phyloP scores from a whole-genome alignment of 768 basidiomycete genomes.

The Podaxis carcinomalis region DNA sequence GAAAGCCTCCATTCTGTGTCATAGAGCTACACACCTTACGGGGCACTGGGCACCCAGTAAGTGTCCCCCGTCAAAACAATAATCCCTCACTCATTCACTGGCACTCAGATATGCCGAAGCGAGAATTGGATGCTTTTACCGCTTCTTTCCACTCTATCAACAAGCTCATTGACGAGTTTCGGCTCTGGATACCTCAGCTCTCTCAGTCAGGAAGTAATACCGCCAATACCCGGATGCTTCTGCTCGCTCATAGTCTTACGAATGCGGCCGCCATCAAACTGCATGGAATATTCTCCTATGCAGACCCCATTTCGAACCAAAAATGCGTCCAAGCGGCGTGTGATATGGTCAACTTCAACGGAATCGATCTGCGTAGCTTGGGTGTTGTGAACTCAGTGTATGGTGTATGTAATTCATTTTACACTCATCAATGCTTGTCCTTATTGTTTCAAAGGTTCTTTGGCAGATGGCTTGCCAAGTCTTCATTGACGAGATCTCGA shows the following conservation, averaged over 20 bases:
- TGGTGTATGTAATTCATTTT: constrained; percentile 35
- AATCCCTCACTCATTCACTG: constrained; percentile 6
- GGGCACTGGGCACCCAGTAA: constrained; percentile 42
- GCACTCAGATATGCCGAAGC: constrained; percentile 32
- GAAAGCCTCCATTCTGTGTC: constrained; percentile 57
- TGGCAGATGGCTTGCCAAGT: constrained; percentile 45
- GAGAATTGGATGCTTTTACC: constrained; percentile 39
- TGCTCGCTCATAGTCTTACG: constrained; percentile 45
- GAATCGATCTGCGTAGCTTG: constrained; percentile 33
- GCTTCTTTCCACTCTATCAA: constrained; percentile 42
- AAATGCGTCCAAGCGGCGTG: constrained; percentile 39
- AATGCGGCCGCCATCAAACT: constrained; percentile 50
- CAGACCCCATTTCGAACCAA: constrained; percentile 36
- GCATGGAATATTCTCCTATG: constrained; percentile 42
- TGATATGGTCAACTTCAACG: constrained; percentile 36
- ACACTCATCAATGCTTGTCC: constrained; percentile 9
- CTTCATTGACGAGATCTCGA: constrained; percentile 42
- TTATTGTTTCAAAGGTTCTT: constrained; percentile 29
- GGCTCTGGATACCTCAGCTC: constrained; percentile 28
- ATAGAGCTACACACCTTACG: constrained; percentile 50
- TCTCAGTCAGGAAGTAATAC: constrained; percentile 27
- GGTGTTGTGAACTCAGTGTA: constrained; percentile 45
- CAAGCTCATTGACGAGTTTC: constrained; percentile 39
- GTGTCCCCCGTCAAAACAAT: constrained; percentile 13
- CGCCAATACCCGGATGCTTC: constrained; percentile 30